Base-by-base conservation (phyloP, 805 yeast genomes). In the Saccharomyces jurei region DNA sequence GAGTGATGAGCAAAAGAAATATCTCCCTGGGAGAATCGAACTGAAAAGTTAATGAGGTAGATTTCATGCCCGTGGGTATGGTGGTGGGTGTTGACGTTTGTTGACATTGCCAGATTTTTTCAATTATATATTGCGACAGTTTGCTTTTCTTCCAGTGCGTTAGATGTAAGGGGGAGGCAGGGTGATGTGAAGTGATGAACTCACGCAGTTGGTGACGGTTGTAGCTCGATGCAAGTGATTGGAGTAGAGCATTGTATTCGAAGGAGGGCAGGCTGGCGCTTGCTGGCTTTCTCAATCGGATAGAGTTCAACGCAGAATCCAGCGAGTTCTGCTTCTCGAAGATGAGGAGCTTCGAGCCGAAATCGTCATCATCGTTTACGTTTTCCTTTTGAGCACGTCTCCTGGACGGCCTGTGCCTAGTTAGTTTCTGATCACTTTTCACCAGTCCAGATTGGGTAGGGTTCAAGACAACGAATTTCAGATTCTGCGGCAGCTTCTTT, bases 401-500 rank as follows among this genome's bases (percentile, higher is more conserved):
- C 13, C 10, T 17, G 11, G 25, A 36, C 25, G 22, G 44, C 22
- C 25, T 17, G 25, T 36, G 44, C 10, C 25, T 17, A n/a, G 13
- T 11, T 22, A 17, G 44, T 11, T n/a, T 36, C 44, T 36, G 50
- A 30, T 56, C 52, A 46, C 52, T 56, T 41, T 54, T 59, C 28
- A 61, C 51, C 5, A 65, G 52, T 2, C 70, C 70, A 2, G 69
- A 62, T 49, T 66, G 65, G 25, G 52, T 54, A 5, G 64, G 67
- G 51, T 64, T 61, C 26, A 69, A 52, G 1, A 69, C 70, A 2
- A 69, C 63, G 22, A 66, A 59, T 25, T 62, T 58, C 13, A 64
- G 61, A 32, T 60, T 65, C 26, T 50, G 44, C 14, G 72, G 71
- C 54, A 63, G 63, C 25, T 64, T 46, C 50, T 69, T 69, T 55